Evolutionary conservation across 2,329 filamentous ascomycete species (phyloP), one percentile per base, ranked within the genome.

Genomic region (Camillea tinctor): DNA sequence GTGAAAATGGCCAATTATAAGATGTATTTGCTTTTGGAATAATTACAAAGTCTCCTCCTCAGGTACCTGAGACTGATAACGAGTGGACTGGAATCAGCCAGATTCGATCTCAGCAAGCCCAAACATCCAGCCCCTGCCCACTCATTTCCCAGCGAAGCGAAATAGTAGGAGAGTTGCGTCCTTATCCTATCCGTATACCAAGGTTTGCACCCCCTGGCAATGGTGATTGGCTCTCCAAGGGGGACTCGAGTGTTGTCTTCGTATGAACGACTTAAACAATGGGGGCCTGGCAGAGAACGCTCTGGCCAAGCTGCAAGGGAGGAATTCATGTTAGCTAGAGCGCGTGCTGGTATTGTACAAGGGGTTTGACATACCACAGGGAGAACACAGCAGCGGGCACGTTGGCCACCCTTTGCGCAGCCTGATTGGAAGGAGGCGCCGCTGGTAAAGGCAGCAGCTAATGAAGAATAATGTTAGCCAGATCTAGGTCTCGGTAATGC

Each of bases 301-400:
- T 63, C 59, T 74, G 73, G 26, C 69, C 68, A 54, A 73, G 64
- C 69, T 71, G 22, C 52, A 24, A 22, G 21, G 2, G 24, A 2
- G 5, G 1, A 5, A 30, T 36, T 48, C 66, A 55, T 67, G 55
- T 23, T 53, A 48, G 55, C 40, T 20, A 26, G 13, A 21, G 21
- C 49, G 9, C 7, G n/a, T 1, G 44, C 7, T 48, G 1, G 19
- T 24, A 24, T 4, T 9, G 15, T 9, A 22, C 4, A 50, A 1
- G 7, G 21, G 15, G n/a, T 13, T 44, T 17, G 2, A 55, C 71
- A 68, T 66, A 72, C 69, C 63, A 84, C 72, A 40, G 81, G 81
- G 44, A 84, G 52, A 48, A 78, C 61, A 67, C 82, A 85, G 78
- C 82, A 84, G 70, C 79, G 80, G 60, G 80, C 80, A 58, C 77